These are phyloP conservation scores for Leccinum variicolor DNA, from an alignment of 768 basidiomycete species.

Conservation along the genomic window DNA sequence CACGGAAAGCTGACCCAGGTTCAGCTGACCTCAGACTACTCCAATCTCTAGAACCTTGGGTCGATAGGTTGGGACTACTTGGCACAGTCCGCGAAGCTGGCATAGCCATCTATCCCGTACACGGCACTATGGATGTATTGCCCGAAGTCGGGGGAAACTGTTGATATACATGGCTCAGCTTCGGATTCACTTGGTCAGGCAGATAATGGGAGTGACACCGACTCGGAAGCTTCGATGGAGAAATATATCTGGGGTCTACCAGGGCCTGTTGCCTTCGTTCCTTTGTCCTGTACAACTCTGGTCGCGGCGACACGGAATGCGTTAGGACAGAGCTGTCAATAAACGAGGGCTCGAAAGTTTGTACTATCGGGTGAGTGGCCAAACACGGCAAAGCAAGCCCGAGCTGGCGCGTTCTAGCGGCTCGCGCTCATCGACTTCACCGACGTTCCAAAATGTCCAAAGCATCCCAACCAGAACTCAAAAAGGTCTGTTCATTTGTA, in stretches of 20 bases:
- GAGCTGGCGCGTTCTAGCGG: neutral
- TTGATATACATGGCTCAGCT: slow-evolving; percentile 11
- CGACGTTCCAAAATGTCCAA: slow-evolving; percentile 65
- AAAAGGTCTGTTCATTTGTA: slow-evolving; percentile 67
- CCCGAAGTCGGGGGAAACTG: slow-evolving; percentile 6
- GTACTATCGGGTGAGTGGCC: slow-evolving; percentile 9
- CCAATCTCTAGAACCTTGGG: slow-evolving; percentile 40
- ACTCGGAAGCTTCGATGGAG: slow-evolving; percentile 4
- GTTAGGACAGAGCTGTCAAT: neutral
- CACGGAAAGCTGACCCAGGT: slow-evolving; percentile 46
- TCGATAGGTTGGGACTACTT: slow-evolving; percentile 26
- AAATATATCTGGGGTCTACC: neutral
- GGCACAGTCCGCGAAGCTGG: slow-evolving; percentile 31
- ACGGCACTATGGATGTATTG: neutral
- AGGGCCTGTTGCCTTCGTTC: neutral
- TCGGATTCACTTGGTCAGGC: neutral
- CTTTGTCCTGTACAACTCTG: neutral
- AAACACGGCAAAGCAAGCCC: slow-evolving; percentile 34
- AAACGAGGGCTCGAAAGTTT: neutral
- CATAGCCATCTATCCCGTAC: slow-evolving; percentile 39
- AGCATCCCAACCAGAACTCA: slow-evolving; percentile 95
- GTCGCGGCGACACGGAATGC: neutral
- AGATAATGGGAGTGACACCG: slow-evolving; percentile 7
- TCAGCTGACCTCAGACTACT: slow-evolving; percentile 37
- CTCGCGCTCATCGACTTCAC: neutral